Conservation (phyloP, 306 rosid genomes). For the Vigna angularis region DNA sequence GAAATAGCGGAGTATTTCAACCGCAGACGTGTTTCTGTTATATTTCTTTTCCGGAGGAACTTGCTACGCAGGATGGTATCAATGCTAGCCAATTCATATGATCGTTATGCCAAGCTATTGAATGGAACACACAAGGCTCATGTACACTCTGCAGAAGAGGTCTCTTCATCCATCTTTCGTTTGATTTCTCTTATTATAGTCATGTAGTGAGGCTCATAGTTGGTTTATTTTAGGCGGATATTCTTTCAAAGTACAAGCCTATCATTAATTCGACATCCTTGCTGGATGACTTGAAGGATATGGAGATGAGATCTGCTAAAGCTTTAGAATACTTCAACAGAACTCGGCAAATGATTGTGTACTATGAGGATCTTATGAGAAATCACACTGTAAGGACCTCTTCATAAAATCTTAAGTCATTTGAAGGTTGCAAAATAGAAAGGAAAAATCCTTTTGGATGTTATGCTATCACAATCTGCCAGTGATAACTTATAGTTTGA, state of each 20-base stretch:
- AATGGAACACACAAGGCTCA: constrained; percentile 96
- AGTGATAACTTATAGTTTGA: neutral
- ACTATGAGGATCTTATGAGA: constrained; percentile 81
- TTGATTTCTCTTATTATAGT: neutral
- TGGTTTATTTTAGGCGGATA: constrained; percentile 68
- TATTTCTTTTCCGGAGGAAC: constrained; percentile 87
- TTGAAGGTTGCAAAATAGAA: neutral
- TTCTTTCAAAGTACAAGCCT: constrained; percentile 85
- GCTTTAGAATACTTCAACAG: constrained; percentile 75
- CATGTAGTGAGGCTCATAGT: constrained; percentile 36
- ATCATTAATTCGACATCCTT: constrained; percentile 65
- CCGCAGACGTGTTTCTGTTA: constrained; percentile 72
- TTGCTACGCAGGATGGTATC: constrained; percentile 82
- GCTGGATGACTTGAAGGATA: constrained; percentile 67
- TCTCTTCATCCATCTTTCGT: constrained; percentile 43
- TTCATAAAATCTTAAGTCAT: constrained; percentile 1
- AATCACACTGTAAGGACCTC: constrained; percentile 70
- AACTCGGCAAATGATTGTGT: constrained; percentile 79
- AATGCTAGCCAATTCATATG: constrained; percentile 87
- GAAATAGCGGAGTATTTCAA: constrained; percentile 83
- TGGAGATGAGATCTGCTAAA: constrained; percentile 64
- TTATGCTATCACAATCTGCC: neutral
- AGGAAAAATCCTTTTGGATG: neutral
- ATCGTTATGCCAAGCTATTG: constrained; percentile 86
- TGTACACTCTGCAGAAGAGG: constrained; percentile 91